Evolutionary conservation across 345 rosid species (phyloP), one percentile per base, ranked within the genome.

Genomic region (Ceriops zippeliana): DNA sequence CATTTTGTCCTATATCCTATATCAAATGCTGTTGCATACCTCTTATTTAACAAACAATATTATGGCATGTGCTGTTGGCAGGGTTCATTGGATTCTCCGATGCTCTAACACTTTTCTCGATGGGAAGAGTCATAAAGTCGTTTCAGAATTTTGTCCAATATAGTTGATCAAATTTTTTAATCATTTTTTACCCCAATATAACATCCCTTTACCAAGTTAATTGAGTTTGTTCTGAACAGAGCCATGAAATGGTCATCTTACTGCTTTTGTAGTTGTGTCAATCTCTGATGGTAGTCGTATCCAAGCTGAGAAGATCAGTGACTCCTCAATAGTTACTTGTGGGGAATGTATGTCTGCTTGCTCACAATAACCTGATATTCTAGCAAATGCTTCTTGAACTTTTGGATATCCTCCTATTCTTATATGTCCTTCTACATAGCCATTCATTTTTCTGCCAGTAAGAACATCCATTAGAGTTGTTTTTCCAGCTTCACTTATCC

Each of bases 391-490:
- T 16, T 76, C 78, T 66, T 84, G 87, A n/a, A 72, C 76, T 57
- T 84, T 81, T 30, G 85, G 82, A 59, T 79, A 75, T 31, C 87
- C 87, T 28, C 79, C 80, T 37, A 84, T 64, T 62, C 73, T 77
- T 58, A 81, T 79, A 27, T 71, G 69, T 31, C 87, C 85, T 69
- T 79, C 80, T 8, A 81, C 81, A 15, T 20, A 6, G 20, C 87
- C 85, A 5, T 78, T 61, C 0, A 86, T 78, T 70, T 86, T 86
- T 73, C 88, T 76, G 28, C 88, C 84, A 1, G 86, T 79, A 59
- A 86, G 85, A 35, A 86, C 86, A 64, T 81, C 85, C 83, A 84
- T 76, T 11, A 84, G 62, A 0, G 87, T 84, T 62, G 83, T 79
- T 76, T 84, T 84, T 21, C 87, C 87, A 5, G 82, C 85, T 9